phyloP scores from a whole-genome alignment of 1,284 basidiomycete species.

The Leccinum pachyderme region DNA sequence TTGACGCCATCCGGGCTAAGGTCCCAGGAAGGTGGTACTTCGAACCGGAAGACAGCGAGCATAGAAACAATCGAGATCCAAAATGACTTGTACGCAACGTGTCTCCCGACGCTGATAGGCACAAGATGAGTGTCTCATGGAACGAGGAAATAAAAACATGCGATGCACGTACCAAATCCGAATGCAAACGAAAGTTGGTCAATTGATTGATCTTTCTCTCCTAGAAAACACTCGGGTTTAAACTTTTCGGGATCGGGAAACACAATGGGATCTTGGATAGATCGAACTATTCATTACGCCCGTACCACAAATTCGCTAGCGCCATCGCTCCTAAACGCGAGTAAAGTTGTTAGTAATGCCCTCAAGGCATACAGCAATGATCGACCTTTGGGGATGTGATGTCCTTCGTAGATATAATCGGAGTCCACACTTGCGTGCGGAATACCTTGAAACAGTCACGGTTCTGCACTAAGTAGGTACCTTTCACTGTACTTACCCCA shows the following conservation, averaged over 20 bases:
- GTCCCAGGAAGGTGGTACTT: slow-evolving; percentile 15
- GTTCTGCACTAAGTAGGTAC: neutral
- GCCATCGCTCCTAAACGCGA: slow-evolving; percentile 19
- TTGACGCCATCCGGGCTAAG: slow-evolving; percentile 23
- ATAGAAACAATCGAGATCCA: slow-evolving; percentile 24
- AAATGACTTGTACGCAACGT: slow-evolving; percentile 39
- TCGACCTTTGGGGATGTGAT: slow-evolving; percentile 39
- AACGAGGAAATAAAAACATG: neutral
- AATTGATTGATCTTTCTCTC: slow-evolving; percentile 22
- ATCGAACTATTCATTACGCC: neutral
- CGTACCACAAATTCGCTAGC: slow-evolving; percentile 23
- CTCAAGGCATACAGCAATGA: neutral
- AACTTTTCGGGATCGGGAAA: slow-evolving; percentile 45
- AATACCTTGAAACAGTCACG: slow-evolving; percentile 24
- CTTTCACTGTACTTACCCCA: slow-evolving; percentile 12
- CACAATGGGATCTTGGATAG: slow-evolving; percentile 32
- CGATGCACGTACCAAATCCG: slow-evolving; percentile 40
- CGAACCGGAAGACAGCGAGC: slow-evolving; percentile 21
- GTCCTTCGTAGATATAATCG: slow-evolving; percentile 45
- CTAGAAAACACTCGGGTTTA: slow-evolving; percentile 41
- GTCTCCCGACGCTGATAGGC: slow-evolving; percentile 29
- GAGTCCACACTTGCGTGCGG: slow-evolving; percentile 40
- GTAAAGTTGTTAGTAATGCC: neutral
- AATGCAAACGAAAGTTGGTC: slow-evolving; percentile 42
- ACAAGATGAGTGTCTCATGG: neutral